Percentiles rank a stretch among this genome's conserved stretches.
Conservation (phyloP, 352 stramenopile genomes). For the Phytophthora boehmeriae region DNA sequence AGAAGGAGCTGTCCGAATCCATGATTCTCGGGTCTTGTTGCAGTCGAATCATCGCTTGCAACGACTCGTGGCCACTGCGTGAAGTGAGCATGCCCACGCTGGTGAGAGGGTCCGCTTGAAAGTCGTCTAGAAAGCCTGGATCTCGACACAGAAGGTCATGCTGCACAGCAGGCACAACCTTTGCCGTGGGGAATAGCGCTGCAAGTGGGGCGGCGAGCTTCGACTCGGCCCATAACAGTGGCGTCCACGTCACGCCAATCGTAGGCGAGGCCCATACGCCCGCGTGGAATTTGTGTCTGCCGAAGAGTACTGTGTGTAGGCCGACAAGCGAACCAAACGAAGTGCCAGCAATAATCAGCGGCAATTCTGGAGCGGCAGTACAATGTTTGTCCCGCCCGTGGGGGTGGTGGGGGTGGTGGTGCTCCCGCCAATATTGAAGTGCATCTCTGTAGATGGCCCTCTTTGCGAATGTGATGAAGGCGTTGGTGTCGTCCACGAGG, state of each 20-base stretch:
- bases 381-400: conserved; percentile 17
- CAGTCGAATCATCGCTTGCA: conserved; percentile 39
- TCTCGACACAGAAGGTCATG: conserved; percentile 42
- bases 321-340: conserved; percentile 65
- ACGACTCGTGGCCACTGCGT: conserved; percentile 35
- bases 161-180: conserved; percentile 58
- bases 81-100: conserved; percentile 48
- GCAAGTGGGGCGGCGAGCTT: conserved; percentile 43
- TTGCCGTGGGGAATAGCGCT: conserved; percentile 36
- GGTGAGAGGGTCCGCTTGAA: conserved; percentile 53
- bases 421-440: conserved; percentile 32
- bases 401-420: conserved; percentile 34
- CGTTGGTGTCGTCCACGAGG: conserved; percentile 47
- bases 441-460: conserved; percentile 23
- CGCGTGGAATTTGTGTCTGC: conserved; percentile 50
- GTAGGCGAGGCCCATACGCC: conserved; percentile 58
- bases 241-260: conserved; percentile 53
- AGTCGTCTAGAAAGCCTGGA: conserved; percentile 45
- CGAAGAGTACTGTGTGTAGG: conserved; percentile 55
- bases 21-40: conserved; percentile 34
- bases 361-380: conserved; percentile 17
- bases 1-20: conserved; percentile 37
- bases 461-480: conserved; percentile 43
- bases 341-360: conserved; percentile 59
- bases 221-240: conserved; percentile 44